A percentile compares a stretch with the other conserved stretches of the same genome.
phyloP scores from a whole-genome alignment of 805 yeast species.

The Torulaspora quercuum region DNA sequence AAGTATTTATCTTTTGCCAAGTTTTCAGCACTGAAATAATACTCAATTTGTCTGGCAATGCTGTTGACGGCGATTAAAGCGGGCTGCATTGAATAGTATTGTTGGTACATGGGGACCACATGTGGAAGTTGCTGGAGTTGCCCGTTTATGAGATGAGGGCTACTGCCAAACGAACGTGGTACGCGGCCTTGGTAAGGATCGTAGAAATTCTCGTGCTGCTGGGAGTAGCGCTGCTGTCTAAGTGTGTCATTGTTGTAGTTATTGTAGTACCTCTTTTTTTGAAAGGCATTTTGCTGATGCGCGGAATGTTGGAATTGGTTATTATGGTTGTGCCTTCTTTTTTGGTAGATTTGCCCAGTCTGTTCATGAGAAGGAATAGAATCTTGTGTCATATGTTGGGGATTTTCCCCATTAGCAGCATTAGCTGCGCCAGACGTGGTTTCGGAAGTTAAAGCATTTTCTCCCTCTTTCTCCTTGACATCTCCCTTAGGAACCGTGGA shows the following conservation, averaged over 20 bases:
- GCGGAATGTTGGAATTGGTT: slow-evolving; percentile 16
- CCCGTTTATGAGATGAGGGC: slow-evolving; percentile 15
- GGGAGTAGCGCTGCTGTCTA: slow-evolving; percentile 14
- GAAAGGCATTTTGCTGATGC: slow-evolving; percentile 17
- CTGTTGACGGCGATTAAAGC: slow-evolving; percentile 32
- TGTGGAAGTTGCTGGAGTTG: slow-evolving; percentile 24
- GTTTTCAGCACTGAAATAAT: slow-evolving; percentile 87
- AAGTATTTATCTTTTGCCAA: slow-evolving; percentile 78
- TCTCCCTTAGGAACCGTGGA: slow-evolving; percentile 1
- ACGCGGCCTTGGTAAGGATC: slow-evolving; percentile 15
- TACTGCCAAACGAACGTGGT: slow-evolving; percentile 16
- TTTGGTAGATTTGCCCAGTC: slow-evolving; percentile 10
- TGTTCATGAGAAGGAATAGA: slow-evolving; percentile 2
- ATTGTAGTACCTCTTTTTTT: slow-evolving; percentile 27
- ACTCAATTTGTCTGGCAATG: slow-evolving; percentile 64
- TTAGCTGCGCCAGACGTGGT: no score
- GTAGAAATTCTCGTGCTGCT: slow-evolving; percentile 8
- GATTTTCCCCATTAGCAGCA: slow-evolving; percentile 1
- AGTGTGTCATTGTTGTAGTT: slow-evolving; percentile 17
- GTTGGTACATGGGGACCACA: slow-evolving; percentile 23
- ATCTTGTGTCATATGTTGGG: no score
- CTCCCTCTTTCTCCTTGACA: slow-evolving; percentile 3
- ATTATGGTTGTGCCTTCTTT: slow-evolving; percentile 13
- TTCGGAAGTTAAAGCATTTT: no score
- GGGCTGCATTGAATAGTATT: slow-evolving; percentile 25